A percentile compares a stretch with the other conserved stretches of the same genome.
phyloP scores from a whole-genome alignment of 116 monocot species.

The Posidonia oceanica region DNA sequence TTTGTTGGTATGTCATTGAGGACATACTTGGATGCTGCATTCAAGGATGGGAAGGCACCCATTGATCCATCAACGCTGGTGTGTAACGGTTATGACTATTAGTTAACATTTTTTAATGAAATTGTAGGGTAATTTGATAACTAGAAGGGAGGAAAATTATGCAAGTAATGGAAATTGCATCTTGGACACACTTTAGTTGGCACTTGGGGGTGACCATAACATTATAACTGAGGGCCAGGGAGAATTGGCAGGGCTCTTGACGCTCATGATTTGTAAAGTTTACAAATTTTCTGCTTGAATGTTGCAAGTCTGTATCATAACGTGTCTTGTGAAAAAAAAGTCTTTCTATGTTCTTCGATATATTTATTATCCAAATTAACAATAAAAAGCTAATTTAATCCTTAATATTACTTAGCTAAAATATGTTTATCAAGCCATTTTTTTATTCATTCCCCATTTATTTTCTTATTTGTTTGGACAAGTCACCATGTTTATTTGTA shows the following conservation, averaged over 20 bases:
- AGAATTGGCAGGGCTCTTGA: no score
- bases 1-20: constrained; percentile 97
- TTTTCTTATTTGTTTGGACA: neutral
- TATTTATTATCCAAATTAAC: no score
- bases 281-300: no score
- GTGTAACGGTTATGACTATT: constrained; percentile 14
- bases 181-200: neutral
- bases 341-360: no score
- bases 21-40: constrained; percentile 98
- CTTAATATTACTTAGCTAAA: no score
- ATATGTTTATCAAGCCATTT: constrained; percentile 1
- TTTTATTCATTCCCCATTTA: neutral
- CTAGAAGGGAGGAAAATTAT: neutral
- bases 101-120: neutral
- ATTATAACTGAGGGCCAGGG: neutral
- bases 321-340: no score
- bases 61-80: constrained; percentile 98
- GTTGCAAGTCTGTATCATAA: no score
- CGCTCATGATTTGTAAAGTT: no score
- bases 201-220: neutral
- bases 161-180: neutral
- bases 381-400: no score
- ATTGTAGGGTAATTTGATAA: neutral
- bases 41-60: constrained; percentile 97
- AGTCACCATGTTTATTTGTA: neutral